Evolutionary conservation across 768 basidiomycete species (phyloP), one percentile per base, ranked within the genome.

Genomic region (Xerocomellus dryophilus): DNA sequence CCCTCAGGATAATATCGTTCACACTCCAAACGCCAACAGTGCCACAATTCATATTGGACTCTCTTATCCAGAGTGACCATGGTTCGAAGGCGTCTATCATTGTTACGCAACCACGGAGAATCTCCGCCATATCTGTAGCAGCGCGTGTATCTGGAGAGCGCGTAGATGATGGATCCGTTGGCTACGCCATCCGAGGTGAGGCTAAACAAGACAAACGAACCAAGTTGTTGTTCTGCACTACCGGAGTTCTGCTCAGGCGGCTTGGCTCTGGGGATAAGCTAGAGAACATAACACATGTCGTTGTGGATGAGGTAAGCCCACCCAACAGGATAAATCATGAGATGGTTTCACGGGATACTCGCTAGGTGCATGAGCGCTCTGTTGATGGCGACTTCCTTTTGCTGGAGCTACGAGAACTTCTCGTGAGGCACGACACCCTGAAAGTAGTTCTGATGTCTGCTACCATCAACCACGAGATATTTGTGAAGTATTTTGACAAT

Each of bases 391-490:
- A 98, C 67, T 86, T 98, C 61, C 74, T 98, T 41, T 77, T 98
- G 2, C 79, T 96, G 6, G 86, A 95, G 65, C 74, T 97, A 23
- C 84, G 85, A 54, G 88, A 92, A 61, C 72, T 97, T 14, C 69
- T 96, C 42, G 73, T 74, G 56, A 76, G 67, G 18, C 85, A 92
- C 62, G 71, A 75, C 20, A 79, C 68, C 2, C 78, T 97, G 61
- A 94, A 90, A 66, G 78, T 98, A 20, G 72, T 95, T 20, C 78
- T 96, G 43, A 97, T 97, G 93, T 93, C 90, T 31, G 95, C 95
- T 5, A 98, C 95, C 0, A 95, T 96, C 70, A 95, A 97, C 63
- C 90, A 93, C 55, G 78, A 90, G 57, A 81, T 78, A n/a, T 94
- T 93, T 61, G 74, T 85, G 44, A 78, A 81, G 51, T 98, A 98